Percentiles rank a stretch among this genome's conserved stretches.
These are phyloP conservation scores for Aspergillus conjunctus DNA, from an alignment of 495 filamentous ascomycete genomes.

Conservation along the genomic window DNA sequence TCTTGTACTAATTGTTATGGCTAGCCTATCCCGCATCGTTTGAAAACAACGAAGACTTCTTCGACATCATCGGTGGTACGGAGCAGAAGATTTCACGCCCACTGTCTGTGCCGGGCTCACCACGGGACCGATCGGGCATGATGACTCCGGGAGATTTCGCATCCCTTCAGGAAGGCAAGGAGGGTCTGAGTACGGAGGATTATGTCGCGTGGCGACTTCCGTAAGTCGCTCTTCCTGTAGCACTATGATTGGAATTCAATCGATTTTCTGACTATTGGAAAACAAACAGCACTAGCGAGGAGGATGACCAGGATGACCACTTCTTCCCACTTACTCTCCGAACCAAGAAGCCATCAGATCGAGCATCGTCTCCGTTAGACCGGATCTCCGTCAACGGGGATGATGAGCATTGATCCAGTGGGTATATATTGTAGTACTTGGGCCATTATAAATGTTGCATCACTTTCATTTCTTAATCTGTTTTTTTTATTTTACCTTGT, in stretches of 20 bases:
- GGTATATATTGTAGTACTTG: background rate
- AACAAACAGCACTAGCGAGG: conserved; percentile 64
- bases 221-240: conserved; percentile 58
- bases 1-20: conserved; percentile 15
- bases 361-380: conserved; percentile 45
- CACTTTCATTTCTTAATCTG: conserved; percentile 3
- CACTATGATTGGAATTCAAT: background rate
- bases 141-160: conserved; percentile 99
- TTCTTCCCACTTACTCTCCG: conserved; percentile 84
- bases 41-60: conserved; percentile 71
- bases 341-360: conserved; percentile 43
- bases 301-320: conserved; percentile 94
- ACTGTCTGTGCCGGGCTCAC: conserved; percentile 90
- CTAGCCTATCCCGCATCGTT: conserved; percentile 87
- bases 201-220: conserved; percentile 98
- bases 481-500: conserved; percentile 8
- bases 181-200: conserved; percentile 93
- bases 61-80: conserved; percentile 81
- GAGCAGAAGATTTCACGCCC: conserved; percentile 93
- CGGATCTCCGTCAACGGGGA: conserved; percentile 43
- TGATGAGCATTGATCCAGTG: background rate
- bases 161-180: conserved; percentile 88
- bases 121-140: conserved; percentile 88
- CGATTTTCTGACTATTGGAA: conserved; percentile 2
- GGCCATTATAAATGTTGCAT: conserved; percentile 3